Base-by-base conservation (phyloP, 352 stramenopile genomes). In the Thraustotheca clavata region DNA sequence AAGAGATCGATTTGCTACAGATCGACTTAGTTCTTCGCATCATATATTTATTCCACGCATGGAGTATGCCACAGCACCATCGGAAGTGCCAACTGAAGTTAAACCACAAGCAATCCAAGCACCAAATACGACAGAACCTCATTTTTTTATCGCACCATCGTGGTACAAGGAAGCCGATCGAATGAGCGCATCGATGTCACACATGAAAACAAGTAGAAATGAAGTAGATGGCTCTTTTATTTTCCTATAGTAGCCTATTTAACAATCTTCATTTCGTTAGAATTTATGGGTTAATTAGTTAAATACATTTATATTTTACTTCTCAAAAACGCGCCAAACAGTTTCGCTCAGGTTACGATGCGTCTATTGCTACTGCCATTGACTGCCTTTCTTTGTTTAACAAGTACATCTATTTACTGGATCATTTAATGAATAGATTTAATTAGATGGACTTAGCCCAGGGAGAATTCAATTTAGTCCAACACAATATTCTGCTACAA, bases 111-210 rank as follows among this genome's bases (percentile, higher is more conserved):
- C 43, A 38, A 31, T 29, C 35, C 29, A 14, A 14, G 36, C 43
- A 38, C 18, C 22, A 18, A 4, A 16, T 12, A 20, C 57, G 8
- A 29, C 27, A 12, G 40, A 26, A 29, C 26, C 20, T 36, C 57
- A 65, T 31, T 50, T 18, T 34, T 52, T 65, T 24, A 65, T 65
- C n/a, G 43, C 57, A 31, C 55, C 57, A 29, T 65, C 57, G 35
- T 65, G 57, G 57, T 41, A 65, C 40, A 48, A 65, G 16, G 33
- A 65, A 7, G 57, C 57, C 22, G 57, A 65, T 33, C 57, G 57
- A 31, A 52, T 65, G 36, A 65, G 57, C 46, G 57, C 57, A 18
- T 65, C 57, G 0, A 18, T 43, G 38, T 6, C 43, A 29, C 7
- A 29, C 6, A 22, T 50, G 11, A 29, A 29, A 22, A 29, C 43